Evolutionary conservation across 306 rosid species (phyloP), one percentile per base, ranked within the genome.

Genomic region (Rubus idaeus): DNA sequence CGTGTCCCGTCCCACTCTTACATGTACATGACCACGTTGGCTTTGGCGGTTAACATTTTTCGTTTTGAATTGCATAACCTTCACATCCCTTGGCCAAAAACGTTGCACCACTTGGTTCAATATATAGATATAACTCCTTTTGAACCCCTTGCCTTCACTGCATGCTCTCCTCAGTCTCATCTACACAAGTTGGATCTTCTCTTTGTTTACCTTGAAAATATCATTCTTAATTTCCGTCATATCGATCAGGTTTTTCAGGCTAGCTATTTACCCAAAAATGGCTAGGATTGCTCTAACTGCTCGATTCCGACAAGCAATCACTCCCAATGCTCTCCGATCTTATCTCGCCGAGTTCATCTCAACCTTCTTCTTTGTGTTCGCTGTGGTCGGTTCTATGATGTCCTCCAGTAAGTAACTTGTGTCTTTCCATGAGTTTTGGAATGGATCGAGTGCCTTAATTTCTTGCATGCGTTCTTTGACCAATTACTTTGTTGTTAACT

Each of bases 321-420:
- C 93, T 5, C 58, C 90, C 42, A 70, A 77, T 53, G 94, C 97
- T 5, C 74, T 95, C 73, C 90, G 98, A 23, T 85, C 97, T 12
- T 95, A 95, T 21, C 77, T 89, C 4, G 91, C 97, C 0, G 96
- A 95, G 88, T 95, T 92, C 76, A 86, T 95, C 82, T 92, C 95
- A 26, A 94, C 98, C 17, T 94, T 92, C 90, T 85, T 92, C 88
- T 94, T 74, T 71, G 96, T 92, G 30, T 84, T 92, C 68, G 52
- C 85, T 0, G 92, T 89, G 0, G 78, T 95, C 4, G 97, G 89
- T 60, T 82, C 98, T 5, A 75, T 79, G 77, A 95, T 95, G 93
- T 83, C 98, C 39, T 88, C 97, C 18, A 68, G 97, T 95, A 9
- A 86, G 93, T 76, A n/a, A 2, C 23, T 47, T 26, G 30, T 47